Conservation (phyloP, 2,329 filamentous ascomycete species). For the Alternaria conjuncta region DNA sequence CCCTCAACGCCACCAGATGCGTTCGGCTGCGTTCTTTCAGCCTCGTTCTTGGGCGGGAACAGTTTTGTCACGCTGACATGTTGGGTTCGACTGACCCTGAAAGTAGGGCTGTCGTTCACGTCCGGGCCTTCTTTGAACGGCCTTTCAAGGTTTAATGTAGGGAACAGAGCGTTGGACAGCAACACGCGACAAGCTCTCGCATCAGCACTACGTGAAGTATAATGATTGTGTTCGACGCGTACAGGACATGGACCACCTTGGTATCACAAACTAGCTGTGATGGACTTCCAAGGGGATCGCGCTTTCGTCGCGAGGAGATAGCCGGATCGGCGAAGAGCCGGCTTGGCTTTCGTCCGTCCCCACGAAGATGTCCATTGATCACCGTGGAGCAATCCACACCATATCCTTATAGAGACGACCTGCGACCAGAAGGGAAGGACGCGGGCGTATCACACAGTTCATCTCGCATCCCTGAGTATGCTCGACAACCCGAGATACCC, state of each 20-base stretch:
- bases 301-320: background rate
- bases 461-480: conserved; percentile 3
- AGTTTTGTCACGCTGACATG: background rate
- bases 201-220: background rate
- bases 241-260: background rate
- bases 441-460: conserved; percentile 6
- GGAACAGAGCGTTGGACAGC: background rate
- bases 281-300: background rate
- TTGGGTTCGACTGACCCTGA: background rate
- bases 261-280: background rate
- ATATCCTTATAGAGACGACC: background rate
- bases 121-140: background rate
- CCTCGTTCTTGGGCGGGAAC: background rate
- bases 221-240: background rate
- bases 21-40: background rate
- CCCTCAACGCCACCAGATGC: background rate
- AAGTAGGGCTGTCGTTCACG: background rate
- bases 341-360: background rate
- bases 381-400: conserved; percentile 1
- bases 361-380: conserved; percentile 3
- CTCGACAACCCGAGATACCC: background rate
- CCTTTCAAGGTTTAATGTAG: background rate
- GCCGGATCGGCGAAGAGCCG: background rate
- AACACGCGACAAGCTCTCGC: background rate
- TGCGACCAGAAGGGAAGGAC: background rate